Percentiles rank a stretch among this genome's conserved stretches.
Conservation (phyloP, 2,329 filamentous ascomycete species). For the Colletotrichum acutatum region DNA sequence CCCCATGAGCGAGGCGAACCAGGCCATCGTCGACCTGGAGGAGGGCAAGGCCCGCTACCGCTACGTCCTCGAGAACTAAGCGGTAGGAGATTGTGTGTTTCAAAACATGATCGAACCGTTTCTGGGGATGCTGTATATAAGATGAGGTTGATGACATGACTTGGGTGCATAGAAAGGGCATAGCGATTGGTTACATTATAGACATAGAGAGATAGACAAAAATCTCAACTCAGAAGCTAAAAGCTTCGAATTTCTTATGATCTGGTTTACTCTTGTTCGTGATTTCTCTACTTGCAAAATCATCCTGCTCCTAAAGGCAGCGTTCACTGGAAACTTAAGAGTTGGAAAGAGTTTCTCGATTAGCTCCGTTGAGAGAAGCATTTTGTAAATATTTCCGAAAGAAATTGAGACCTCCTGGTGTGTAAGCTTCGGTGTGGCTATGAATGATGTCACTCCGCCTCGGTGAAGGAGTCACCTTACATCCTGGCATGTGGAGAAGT, state of each 20-base stretch:
- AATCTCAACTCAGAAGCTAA: background rate
- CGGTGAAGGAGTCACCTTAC: background rate
- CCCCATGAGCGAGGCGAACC: conserved; percentile 65
- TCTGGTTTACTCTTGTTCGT: background rate
- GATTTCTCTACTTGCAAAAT: background rate
- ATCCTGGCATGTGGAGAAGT: background rate
- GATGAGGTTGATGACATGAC: conserved; percentile 27
- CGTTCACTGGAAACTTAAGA: too few species aligned
- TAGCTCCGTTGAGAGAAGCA: too few species aligned
- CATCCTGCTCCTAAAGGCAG: too few species aligned
- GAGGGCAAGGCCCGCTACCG: conserved; percentile 61
- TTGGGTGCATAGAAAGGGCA: conserved; percentile 23
- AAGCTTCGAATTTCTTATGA: background rate
- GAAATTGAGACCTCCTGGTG: background rate
- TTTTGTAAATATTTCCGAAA: background rate
- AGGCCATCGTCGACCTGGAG: conserved; percentile 65
- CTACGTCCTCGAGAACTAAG: conserved; percentile 58
- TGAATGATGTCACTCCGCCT: conserved; percentile 17
- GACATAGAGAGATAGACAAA: conserved; percentile 18
- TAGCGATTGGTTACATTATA: conserved; percentile 33
- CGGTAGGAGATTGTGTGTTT: too few species aligned
- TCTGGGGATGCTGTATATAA: conserved; percentile 11
- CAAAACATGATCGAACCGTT: background rate
- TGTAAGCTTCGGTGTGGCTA: background rate
- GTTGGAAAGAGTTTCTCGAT: too few species aligned